Percentiles rank a stretch among this genome's conserved stretches.
Evolutionary conservation across 129 eudicot species (phyloP).

Genomic region (Oenanthe sinensis): DNA sequence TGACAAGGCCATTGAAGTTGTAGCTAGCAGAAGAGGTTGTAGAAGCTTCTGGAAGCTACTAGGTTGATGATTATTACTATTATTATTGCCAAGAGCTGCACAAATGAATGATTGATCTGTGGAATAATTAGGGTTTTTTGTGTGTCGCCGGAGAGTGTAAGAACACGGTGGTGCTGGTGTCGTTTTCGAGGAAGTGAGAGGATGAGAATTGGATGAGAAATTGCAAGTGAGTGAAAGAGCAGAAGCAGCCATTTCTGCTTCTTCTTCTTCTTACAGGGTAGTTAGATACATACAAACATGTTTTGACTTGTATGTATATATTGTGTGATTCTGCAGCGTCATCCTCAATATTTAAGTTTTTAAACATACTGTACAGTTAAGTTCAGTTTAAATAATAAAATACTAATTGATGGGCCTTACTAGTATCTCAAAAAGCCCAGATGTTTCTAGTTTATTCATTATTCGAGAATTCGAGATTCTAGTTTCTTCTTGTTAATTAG

Average conservation of each 20-base stretch:
- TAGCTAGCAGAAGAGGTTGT: conserved; percentile 41
- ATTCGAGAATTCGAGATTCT: too few species aligned
- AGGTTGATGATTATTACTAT: neutral
- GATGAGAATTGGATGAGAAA: neutral
- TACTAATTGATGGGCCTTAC: too few species aligned
- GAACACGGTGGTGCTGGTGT: neutral
- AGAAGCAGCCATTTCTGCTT: conserved; percentile 1
- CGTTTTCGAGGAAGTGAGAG: neutral
- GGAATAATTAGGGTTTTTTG: conserved; percentile 4
- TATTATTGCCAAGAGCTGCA: conserved; percentile 12
- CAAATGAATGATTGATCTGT: neutral
- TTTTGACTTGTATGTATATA: neutral
- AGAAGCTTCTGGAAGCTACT: conserved; percentile 27
- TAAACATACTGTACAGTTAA: neutral
- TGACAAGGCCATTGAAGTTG: conserved; percentile 69
- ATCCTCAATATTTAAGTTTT: neutral
- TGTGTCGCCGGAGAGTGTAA: neutral
- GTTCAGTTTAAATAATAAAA: too few species aligned
- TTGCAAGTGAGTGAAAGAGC: conserved; percentile 2
- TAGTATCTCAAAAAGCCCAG: too few species aligned
- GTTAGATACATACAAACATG: neutral
- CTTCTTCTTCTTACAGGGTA: neutral
- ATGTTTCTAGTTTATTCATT: too few species aligned
- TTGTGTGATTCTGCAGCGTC: neutral
- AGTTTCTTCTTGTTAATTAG: too few species aligned